Conservation (phyloP, 306 rosid species). For the Acacia crassicarpa region DNA sequence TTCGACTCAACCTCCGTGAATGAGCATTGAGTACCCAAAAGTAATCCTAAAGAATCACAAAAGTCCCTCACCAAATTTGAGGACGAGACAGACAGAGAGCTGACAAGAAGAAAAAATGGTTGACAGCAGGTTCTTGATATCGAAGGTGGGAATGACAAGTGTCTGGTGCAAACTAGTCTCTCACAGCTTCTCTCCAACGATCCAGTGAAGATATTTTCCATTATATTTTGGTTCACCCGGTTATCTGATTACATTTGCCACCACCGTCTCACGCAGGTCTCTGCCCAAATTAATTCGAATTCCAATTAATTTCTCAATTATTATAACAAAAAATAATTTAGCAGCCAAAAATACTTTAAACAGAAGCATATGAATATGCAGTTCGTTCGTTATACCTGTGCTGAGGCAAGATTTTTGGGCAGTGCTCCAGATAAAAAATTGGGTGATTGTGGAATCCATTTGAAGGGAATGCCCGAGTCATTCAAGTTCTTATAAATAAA, state of each 20-base stretch:
- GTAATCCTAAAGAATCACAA: too few species aligned
- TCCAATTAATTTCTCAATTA: background rate
- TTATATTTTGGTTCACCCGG: slow-evolving; percentile 71
- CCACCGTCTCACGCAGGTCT: background rate
- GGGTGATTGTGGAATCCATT: slow-evolving; percentile 39
- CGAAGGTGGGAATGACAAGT: background rate
- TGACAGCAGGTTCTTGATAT: too few species aligned
- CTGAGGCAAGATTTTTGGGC: slow-evolving; percentile 60
- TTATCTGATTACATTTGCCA: slow-evolving; percentile 1
- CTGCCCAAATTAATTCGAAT: slow-evolving; percentile 1
- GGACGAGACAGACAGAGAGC: too few species aligned
- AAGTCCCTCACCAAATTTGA: too few species aligned
- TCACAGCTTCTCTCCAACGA: slow-evolving; percentile 55
- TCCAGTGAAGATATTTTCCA: slow-evolving; percentile 57
- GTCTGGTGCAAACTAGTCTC: slow-evolving; percentile 50
- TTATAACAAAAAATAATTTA: background rate
- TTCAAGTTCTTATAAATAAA: background rate
- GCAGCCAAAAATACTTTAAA: too few species aligned
- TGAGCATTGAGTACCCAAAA: too few species aligned
- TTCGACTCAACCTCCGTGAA: too few species aligned
- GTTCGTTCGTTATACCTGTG: background rate
- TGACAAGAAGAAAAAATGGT: too few species aligned
- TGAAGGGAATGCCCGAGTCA: background rate
- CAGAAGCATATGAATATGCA: background rate
- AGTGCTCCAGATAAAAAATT: slow-evolving; percentile 48